Conservation (phyloP, 2,329 filamentous ascomycete species). For the Colletotrichum sp. region DNA sequence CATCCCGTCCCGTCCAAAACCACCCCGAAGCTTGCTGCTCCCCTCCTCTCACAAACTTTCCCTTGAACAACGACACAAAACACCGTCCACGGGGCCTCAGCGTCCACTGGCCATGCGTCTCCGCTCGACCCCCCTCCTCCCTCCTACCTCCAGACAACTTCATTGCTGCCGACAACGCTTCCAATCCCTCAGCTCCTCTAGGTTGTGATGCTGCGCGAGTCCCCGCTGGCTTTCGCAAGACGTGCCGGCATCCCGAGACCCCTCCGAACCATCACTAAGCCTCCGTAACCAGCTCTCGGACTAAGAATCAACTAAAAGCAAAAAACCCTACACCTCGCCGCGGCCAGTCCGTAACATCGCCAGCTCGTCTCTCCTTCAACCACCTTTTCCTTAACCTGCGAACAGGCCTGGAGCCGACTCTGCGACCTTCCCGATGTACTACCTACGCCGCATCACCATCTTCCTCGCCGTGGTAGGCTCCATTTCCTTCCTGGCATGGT, state of each 20-base stretch:
- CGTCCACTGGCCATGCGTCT: constrained; percentile 10
- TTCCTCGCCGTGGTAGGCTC: constrained; percentile 42
- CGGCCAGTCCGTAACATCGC: not conserved
- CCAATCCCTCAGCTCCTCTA: not conserved
- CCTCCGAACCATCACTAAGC: constrained; percentile 13
- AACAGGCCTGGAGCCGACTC: constrained; percentile 12
- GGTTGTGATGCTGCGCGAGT: constrained; percentile 15
- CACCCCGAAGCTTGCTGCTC: constrained; percentile 13
- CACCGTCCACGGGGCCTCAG: constrained; percentile 16
- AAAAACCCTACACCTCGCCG: not conserved
- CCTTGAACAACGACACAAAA: constrained; percentile 9
- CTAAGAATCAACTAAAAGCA: not conserved
- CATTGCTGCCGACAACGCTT: not conserved
- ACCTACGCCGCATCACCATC: constrained; percentile 49
- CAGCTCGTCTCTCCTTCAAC: not conserved
- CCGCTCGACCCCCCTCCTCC: constrained; percentile 8
- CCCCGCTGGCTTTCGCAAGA: constrained; percentile 9
- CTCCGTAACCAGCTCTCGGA: constrained; percentile 3
- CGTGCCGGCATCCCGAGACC: constrained; percentile 19
- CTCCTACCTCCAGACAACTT: not conserved
- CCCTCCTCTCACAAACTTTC: constrained; percentile 9
- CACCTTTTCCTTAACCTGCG: not conserved
- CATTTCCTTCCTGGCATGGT: constrained; percentile 53
- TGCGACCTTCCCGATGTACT: constrained; percentile 41
- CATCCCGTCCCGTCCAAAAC: constrained; percentile 1